Conservation (phyloP, 2,329 filamentous ascomycete species). For the Aspergillus floridensis region DNA sequence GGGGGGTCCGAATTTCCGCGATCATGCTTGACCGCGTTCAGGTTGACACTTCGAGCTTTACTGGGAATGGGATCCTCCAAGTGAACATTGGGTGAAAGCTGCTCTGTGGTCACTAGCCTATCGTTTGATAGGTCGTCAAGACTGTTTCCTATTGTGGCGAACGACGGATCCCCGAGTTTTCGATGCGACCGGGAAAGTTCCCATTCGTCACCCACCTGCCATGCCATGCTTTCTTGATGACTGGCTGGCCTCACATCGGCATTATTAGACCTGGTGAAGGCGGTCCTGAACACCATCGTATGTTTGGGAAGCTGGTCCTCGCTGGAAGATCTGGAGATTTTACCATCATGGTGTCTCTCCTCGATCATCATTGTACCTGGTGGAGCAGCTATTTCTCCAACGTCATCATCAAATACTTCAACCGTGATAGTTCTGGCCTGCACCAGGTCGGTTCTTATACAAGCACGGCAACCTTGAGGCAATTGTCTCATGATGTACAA, state of each 20-base stretch:
- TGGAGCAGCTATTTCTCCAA: conserved; percentile 43
- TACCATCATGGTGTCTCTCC: conserved; percentile 49
- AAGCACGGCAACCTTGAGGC: conserved; percentile 42
- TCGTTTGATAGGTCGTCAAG: conserved; percentile 3
- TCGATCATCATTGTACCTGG: conserved; percentile 48
- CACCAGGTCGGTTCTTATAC: conserved; percentile 43
- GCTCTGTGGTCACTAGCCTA: conserved; percentile 20
- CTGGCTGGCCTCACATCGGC: conserved; percentile 32
- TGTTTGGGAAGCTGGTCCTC: conserved; percentile 40
- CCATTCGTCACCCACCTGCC: neutral
- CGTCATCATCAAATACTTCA: conserved; percentile 45
- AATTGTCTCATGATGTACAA: conserved; percentile 49
- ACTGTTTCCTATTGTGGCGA: neutral
- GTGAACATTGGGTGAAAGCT: conserved; percentile 11
- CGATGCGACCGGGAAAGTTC: neutral
- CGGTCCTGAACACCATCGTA: conserved; percentile 46
- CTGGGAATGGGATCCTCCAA: neutral
- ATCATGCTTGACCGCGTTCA: neutral
- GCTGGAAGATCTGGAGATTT: conserved; percentile 32
- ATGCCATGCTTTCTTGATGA: conserved; percentile 7
- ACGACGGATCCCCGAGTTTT: neutral
- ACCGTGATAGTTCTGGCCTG: conserved; percentile 48
- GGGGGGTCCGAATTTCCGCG: neutral
- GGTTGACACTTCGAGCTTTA: neutral
- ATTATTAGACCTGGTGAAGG: conserved; percentile 41